phyloP scores from a whole-genome alignment of 2,329 filamentous ascomycete species.

The Clarireedia sp. region DNA sequence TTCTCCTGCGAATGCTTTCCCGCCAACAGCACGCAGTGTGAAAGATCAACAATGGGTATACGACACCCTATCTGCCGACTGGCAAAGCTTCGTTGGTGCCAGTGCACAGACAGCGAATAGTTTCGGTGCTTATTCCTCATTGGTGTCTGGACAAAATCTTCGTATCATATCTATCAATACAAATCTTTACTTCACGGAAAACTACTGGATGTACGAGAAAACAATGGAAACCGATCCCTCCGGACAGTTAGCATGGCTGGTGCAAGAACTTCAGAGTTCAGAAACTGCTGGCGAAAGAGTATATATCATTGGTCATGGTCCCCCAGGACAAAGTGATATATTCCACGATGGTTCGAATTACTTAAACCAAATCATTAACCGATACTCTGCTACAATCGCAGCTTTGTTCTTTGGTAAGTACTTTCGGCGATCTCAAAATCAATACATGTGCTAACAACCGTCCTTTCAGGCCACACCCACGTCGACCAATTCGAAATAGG shows the following conservation, averaged over 20 bases:
- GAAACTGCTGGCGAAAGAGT: slow-evolving; percentile 32
- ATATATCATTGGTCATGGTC: slow-evolving; percentile 31
- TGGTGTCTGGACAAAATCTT: slow-evolving; percentile 27
- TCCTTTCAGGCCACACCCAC: slow-evolving; percentile 26
- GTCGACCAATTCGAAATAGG: slow-evolving; percentile 29
- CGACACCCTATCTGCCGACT: slow-evolving; percentile 30
- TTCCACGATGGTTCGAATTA: slow-evolving; percentile 32
- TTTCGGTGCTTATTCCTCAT: slow-evolving; percentile 32
- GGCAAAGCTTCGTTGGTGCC: slow-evolving; percentile 30
- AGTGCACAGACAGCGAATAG: slow-evolving; percentile 23
- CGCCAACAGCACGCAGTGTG: slow-evolving; percentile 21
- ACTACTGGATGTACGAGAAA: slow-evolving; percentile 33
- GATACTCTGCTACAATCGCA: slow-evolving; percentile 26
- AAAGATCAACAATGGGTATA: slow-evolving; percentile 33
- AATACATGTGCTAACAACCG: background rate
- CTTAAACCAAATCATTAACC: slow-evolving; percentile 28
- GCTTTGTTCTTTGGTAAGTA: slow-evolving; percentile 27
- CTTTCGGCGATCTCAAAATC: no score
- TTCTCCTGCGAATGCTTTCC: slow-evolving; percentile 31
- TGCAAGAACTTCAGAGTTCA: slow-evolving; percentile 32
- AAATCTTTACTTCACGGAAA: slow-evolving; percentile 35
- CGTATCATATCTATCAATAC: slow-evolving; percentile 37
- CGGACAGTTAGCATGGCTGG: slow-evolving; percentile 32
- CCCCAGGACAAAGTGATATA: slow-evolving; percentile 30
- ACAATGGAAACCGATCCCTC: slow-evolving; percentile 33